phyloP scores from a whole-genome alignment of 495 filamentous ascomycete genomes.

The Daldinia childiae region DNA sequence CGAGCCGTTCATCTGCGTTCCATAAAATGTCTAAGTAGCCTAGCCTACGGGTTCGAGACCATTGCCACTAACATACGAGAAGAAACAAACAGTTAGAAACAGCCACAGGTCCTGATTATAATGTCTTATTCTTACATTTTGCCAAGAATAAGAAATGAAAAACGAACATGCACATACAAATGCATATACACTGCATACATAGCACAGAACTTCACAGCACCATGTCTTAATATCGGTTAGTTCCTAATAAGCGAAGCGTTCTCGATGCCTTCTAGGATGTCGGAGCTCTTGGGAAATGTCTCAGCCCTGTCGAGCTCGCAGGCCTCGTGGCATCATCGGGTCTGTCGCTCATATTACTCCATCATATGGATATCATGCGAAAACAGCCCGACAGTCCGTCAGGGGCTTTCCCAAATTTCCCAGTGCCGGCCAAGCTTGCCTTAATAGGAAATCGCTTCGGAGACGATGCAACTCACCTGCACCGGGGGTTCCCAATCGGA shows the following conservation, averaged over 20 bases:
- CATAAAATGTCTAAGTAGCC: background rate
- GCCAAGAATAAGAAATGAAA: conserved; percentile 15
- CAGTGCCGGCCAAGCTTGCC: conserved; percentile 32
- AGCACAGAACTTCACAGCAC: background rate
- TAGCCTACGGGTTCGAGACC: conserved; percentile 13
- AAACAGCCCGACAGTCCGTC: conserved; percentile 32
- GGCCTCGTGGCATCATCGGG: conserved; percentile 17
- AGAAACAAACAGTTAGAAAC: conserved; percentile 5
- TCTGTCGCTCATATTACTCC: conserved; percentile 36
- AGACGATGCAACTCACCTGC: conserved; percentile 22
- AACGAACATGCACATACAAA: background rate
- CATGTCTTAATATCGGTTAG: conserved; percentile 6
- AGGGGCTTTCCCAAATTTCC: conserved; percentile 31
- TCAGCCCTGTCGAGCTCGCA: conserved; percentile 45
- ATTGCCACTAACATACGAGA: conserved; percentile 22
- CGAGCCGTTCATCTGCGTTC: background rate
- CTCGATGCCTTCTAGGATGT: conserved; percentile 18
- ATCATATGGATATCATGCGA: conserved; percentile 43
- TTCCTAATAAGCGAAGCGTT: conserved; percentile 12
- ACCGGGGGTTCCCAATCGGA: conserved; percentile 25
- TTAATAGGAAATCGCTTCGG: conserved; percentile 24
- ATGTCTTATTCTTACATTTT: conserved; percentile 25
- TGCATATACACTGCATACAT: background rate
- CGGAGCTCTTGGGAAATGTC: conserved; percentile 21
- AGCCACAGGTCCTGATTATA: background rate